These are phyloP conservation scores for Pezicula neosporulosa DNA, from an alignment of 2,329 filamentous ascomycete genomes.

Conservation along the genomic window DNA sequence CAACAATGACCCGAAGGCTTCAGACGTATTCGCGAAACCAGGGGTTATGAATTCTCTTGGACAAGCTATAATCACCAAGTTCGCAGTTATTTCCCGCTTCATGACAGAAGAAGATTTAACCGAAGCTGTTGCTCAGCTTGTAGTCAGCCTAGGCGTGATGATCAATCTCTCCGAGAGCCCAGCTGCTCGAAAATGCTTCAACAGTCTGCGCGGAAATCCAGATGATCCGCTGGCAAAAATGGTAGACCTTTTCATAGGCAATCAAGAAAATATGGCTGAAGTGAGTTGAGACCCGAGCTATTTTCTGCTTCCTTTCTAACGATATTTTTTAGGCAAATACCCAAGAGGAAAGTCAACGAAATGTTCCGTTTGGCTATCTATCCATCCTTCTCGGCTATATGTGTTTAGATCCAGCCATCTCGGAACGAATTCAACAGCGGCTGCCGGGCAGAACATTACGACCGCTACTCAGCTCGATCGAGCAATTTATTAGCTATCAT, in stretches of 20 bases:
- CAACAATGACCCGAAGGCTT: constrained; percentile 72
- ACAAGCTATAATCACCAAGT: constrained; percentile 47
- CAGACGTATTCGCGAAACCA: constrained; percentile 63
- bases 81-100: constrained; percentile 43
- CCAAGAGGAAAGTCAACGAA: constrained; percentile 70
- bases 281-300: constrained; percentile 43
- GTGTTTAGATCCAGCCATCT: constrained; percentile 52
- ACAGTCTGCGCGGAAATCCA: constrained; percentile 33
- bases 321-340: constrained; percentile 55
- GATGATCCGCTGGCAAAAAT: constrained; percentile 53
- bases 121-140: constrained; percentile 62
- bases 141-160: constrained; percentile 75
- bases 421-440: constrained; percentile 34
- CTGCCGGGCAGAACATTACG: constrained; percentile 44
- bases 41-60: constrained; percentile 48
- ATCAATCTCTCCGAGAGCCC: constrained; percentile 84
- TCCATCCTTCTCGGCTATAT: constrained; percentile 81
- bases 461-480: constrained; percentile 51
- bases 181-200: constrained; percentile 49
- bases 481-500: constrained; percentile 60
- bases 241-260: constrained; percentile 63
- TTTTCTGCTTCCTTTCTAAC: constrained; percentile 6
- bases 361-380: constrained; percentile 84
- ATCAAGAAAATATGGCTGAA: constrained; percentile 62
- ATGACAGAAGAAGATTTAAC: constrained; percentile 46